phyloP scores from a whole-genome alignment of 2,329 filamentous ascomycete genomes.

The Diplodia seriata region DNA sequence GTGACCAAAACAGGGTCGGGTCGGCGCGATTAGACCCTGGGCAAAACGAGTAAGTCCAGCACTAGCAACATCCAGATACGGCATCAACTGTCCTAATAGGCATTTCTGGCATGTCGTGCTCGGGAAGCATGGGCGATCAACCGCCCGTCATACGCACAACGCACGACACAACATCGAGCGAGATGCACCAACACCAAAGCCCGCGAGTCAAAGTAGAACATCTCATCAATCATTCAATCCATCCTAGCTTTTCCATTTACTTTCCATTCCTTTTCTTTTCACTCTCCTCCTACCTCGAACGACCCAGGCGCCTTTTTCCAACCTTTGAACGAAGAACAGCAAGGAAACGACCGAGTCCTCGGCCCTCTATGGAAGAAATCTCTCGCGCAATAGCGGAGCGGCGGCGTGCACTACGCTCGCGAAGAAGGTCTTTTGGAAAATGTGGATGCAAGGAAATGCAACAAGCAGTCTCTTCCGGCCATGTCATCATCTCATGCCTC shows the following conservation, averaged over 20 bases:
- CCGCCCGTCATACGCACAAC: not conserved
- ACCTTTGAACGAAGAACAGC: not conserved
- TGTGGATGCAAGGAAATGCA: slow-evolving; percentile 9
- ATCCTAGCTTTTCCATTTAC: slow-evolving; percentile 6
- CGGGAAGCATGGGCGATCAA: not conserved
- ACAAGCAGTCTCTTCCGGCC: slow-evolving; percentile 19
- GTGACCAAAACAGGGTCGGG: not conserved
- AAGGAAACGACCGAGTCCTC: slow-evolving; percentile 7
- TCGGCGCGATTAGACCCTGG: not conserved
- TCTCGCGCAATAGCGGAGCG: slow-evolving; percentile 16
- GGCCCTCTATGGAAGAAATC: slow-evolving; percentile 16
- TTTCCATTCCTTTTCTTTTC: not conserved
- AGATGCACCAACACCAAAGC: not conserved
- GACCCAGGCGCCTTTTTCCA: slow-evolving; percentile 5
- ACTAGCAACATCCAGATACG: not conserved
- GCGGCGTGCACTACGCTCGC: slow-evolving; percentile 26
- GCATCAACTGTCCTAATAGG: not conserved
- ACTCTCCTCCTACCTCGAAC: not conserved
- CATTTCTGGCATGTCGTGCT: not conserved
- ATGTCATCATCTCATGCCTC: slow-evolving; percentile 27
- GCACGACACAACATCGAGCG: not conserved
- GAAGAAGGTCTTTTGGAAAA: not conserved
- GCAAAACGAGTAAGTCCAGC: not conserved
- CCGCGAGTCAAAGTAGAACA: not conserved
- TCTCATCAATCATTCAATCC: not conserved